These are phyloP conservation scores for Russula vinacea DNA, from an alignment of 768 basidiomycete species.

Conservation along the genomic window DNA sequence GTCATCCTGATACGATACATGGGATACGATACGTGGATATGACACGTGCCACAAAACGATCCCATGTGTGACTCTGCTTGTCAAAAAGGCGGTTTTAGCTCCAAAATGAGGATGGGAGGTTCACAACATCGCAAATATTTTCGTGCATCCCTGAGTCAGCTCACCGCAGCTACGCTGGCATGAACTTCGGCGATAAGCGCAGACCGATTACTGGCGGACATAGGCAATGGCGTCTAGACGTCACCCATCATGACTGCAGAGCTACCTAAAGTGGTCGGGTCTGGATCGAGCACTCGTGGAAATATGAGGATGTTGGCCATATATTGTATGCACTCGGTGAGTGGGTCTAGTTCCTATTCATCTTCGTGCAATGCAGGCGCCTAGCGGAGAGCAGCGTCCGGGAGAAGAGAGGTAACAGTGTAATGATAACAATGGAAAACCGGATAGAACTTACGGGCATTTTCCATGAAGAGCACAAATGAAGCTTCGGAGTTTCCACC, in stretches of 20 bases:
- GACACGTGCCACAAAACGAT: background rate
- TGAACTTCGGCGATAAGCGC: conserved; percentile 5
- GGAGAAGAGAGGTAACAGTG: background rate
- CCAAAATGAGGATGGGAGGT: background rate
- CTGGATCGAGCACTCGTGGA: background rate
- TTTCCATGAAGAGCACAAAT: background rate
- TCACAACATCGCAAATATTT: background rate
- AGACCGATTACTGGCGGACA: background rate
- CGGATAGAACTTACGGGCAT: background rate
- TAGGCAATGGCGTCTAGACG: background rate
- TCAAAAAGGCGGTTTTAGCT: background rate
- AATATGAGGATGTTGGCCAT: background rate
- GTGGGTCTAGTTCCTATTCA: background rate
- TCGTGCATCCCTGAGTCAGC: background rate
- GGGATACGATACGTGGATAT: background rate
- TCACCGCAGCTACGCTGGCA: background rate
- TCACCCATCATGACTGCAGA: background rate
- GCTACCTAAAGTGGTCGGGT: background rate
- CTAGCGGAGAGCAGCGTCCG: background rate
- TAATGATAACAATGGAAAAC: background rate
- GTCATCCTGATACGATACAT: background rate
- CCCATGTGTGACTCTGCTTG: background rate
- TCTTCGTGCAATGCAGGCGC: background rate
- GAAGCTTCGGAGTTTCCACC: background rate
- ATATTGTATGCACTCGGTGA: background rate